phyloP scores from a whole-genome alignment of 345 rosid species.

The Diplotaxis tenuifolia region DNA sequence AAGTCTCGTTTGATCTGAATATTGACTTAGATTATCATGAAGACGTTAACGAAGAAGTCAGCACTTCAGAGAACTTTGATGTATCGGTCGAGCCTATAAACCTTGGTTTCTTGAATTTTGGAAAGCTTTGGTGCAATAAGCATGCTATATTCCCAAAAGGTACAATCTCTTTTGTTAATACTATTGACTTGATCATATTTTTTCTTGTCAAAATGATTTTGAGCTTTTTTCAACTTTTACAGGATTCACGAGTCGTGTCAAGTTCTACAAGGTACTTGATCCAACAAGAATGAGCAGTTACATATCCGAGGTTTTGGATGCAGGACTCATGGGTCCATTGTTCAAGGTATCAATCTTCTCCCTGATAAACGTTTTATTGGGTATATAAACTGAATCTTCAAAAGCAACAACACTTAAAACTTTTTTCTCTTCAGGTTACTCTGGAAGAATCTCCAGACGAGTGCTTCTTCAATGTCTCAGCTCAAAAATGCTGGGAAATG shows the following conservation, averaged over 20 bases:
- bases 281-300: conserved; percentile 56
- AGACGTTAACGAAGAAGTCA: conserved; percentile 37
- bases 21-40: conserved; percentile 35
- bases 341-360: conserved; percentile 52
- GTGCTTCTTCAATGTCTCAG: conserved; percentile 52
- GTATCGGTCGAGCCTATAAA: conserved; percentile 51
- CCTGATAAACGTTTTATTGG: neutral
- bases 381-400: neutral
- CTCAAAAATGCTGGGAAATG: conserved; percentile 87
- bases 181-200: neutral
- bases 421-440: conserved; percentile 59
- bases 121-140: conserved; percentile 69
- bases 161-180: conserved; percentile 19
- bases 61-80: conserved; percentile 21
- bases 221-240: conserved; percentile 7
- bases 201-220: neutral
- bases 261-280: conserved; percentile 59
- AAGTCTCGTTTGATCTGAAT: conserved; percentile 54
- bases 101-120: conserved; percentile 53
- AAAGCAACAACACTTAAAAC: neutral
- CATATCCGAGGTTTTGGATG: conserved; percentile 79
- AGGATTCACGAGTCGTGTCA: conserved; percentile 76
- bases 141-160: conserved; percentile 77
- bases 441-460: conserved; percentile 64
- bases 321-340: conserved; percentile 78